These are phyloP conservation scores for Phylloporus sp. DNA, from an alignment of 768 basidiomycete genomes.

Conservation along the genomic window DNA sequence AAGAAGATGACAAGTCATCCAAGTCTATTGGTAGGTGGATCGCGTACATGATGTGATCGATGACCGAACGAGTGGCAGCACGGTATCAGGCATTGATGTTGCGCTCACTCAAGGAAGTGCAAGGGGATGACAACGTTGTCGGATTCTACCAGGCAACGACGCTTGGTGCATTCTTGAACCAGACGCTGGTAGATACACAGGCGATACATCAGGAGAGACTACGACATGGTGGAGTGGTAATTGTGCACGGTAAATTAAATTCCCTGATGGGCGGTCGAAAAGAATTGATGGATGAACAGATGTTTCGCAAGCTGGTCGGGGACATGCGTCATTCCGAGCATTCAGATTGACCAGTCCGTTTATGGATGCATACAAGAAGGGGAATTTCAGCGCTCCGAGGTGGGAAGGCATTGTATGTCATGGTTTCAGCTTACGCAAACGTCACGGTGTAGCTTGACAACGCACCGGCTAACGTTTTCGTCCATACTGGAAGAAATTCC, in stretches of 20 bases:
- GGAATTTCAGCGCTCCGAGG: slow-evolving; percentile 84
- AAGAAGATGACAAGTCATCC: slow-evolving; percentile 79
- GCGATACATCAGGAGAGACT: slow-evolving; percentile 83
- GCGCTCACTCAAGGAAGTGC: slow-evolving; percentile 84
- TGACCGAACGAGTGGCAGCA: slow-evolving; percentile 36
- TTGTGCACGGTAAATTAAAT: slow-evolving; percentile 68
- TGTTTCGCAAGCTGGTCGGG: slow-evolving; percentile 70
- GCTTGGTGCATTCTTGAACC: slow-evolving; percentile 82
- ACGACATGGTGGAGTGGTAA: slow-evolving; percentile 79
- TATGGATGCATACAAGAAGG: slow-evolving; percentile 75
- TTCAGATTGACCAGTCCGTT: slow-evolving; percentile 80
- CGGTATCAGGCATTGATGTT: slow-evolving; percentile 85
- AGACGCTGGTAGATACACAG: slow-evolving; percentile 76
- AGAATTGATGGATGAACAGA: slow-evolving; percentile 43
- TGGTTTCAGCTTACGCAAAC: background rate
- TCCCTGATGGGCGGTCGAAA: background rate
- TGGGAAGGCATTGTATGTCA: slow-evolving; percentile 32
- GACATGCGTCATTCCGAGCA: slow-evolving; percentile 86
- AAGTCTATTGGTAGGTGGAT: slow-evolving; percentile 63
- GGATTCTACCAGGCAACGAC: slow-evolving; percentile 93
- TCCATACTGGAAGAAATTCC: slow-evolving; percentile 85
- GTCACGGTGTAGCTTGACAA: slow-evolving; percentile 55
- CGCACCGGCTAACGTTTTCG: slow-evolving; percentile 79
- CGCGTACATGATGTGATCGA: slow-evolving; percentile 5
- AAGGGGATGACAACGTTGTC: slow-evolving; percentile 86